Conservation (phyloP, 2,329 filamentous ascomycete species). For the Trichoderma sp. region DNA sequence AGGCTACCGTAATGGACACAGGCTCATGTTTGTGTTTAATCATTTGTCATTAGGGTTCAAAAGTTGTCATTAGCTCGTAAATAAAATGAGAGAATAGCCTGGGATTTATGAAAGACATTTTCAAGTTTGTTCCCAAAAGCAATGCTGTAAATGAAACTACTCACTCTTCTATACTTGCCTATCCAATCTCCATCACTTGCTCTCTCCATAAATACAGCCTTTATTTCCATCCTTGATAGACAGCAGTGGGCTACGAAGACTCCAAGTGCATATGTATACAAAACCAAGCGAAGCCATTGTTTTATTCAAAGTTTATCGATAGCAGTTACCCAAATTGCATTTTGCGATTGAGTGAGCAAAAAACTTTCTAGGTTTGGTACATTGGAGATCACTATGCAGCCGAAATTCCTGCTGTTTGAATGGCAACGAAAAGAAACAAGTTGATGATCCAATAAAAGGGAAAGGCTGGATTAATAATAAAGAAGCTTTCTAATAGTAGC, state of each 20-base stretch:
- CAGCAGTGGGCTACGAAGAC: not conserved
- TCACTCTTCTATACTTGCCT: not conserved
- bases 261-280: not conserved
- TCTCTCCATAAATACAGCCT: not conserved
- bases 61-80: not conserved
- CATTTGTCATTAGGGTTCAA: not conserved
- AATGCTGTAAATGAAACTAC: not conserved
- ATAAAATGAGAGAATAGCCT: not conserved
- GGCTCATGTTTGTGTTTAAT: not conserved
- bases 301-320: not conserved
- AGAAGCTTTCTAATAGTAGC: not conserved
- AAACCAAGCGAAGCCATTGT: not conserved
- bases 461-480: not conserved
- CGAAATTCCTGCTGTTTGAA: not conserved
- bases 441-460: not conserved
- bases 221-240: not conserved
- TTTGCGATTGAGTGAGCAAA: not conserved
- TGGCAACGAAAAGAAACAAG: not conserved
- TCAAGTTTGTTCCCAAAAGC: not conserved
- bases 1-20: not conserved
- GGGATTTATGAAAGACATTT: not conserved
- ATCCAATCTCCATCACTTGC: not conserved
- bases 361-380: not conserved
- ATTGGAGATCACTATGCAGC: not conserved
- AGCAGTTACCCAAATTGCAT: too few relatives aligned